Conservation (phyloP, 208 protist species). For the Leishmania guyanensis region DNA sequence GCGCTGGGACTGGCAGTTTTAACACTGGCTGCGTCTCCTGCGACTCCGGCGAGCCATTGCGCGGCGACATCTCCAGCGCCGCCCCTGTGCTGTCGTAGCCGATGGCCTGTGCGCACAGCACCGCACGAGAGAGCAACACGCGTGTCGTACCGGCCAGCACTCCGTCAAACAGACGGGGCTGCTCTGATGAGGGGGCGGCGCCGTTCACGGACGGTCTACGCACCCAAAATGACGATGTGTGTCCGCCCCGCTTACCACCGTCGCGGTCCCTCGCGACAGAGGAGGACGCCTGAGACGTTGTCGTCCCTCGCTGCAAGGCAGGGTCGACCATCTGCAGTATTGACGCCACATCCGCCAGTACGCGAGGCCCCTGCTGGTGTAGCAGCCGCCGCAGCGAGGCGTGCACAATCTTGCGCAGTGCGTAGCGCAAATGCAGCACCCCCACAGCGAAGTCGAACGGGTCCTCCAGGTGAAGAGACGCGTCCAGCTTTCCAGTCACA, state of each 20-base stretch:
- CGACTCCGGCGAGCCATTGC: background rate
- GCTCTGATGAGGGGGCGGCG: background rate
- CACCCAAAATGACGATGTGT: background rate
- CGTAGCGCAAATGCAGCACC: conserved; percentile 83
- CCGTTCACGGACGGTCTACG: background rate
- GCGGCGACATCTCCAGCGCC: conserved; percentile 23
- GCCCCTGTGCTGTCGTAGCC: conserved; percentile 42
- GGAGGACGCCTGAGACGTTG: background rate
- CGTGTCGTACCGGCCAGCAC: conserved; percentile 78
- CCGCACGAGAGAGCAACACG: conserved; percentile 59
- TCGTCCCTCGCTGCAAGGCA: conserved; percentile 11
- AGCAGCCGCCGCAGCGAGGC: conserved; percentile 68
- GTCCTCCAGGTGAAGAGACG: conserved; percentile 70
- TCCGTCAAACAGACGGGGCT: conserved; percentile 34
- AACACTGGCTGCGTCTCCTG: conserved; percentile 26
- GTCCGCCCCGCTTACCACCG: background rate
- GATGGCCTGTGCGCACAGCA: conserved; percentile 62
- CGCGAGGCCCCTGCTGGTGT: conserved; percentile 51
- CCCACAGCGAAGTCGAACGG: conserved; percentile 78
- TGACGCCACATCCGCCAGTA: conserved; percentile 66
- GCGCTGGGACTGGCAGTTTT: conserved; percentile 32
- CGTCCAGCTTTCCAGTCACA: conserved; percentile 43
- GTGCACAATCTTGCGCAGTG: conserved; percentile 86
- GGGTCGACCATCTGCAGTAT: conserved; percentile 57
- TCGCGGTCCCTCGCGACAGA: background rate